A percentile compares a stretch with the other conserved stretches of the same genome.
These are phyloP conservation scores for Coemansia sp. DNA, from an alignment of 192 early-diverging fungal genomes.

Conservation along the genomic window DNA sequence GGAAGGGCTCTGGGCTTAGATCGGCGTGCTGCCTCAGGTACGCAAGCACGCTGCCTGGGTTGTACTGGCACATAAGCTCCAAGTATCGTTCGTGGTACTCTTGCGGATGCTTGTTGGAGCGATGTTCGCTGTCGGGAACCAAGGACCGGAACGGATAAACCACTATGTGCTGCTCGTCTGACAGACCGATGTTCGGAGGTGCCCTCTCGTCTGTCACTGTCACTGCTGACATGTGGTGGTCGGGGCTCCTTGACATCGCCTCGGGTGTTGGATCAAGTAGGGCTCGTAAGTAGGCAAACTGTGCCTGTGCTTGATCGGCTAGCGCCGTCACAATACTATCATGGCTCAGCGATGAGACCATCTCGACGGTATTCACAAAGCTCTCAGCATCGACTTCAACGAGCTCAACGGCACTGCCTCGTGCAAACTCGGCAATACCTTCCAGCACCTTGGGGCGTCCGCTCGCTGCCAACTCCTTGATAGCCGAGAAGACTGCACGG, in stretches of 20 bases:
- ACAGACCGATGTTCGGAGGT: conserved; percentile 43
- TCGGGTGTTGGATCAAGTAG: conserved; percentile 38
- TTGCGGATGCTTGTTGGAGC: conserved; percentile 26
- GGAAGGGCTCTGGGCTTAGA: conserved; percentile 35
- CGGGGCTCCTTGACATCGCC: conserved; percentile 10
- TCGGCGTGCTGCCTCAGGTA: conserved; percentile 39
- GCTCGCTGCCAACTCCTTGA: conserved; percentile 20
- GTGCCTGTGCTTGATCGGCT: conserved; percentile 14
- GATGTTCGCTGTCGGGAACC: conserved; percentile 20
- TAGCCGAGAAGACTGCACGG: conserved; percentile 35
- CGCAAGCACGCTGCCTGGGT: conserved; percentile 28
- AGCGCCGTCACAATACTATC: conserved; percentile 15
- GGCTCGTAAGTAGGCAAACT: conserved; percentile 40
- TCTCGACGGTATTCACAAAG: conserved; percentile 28
- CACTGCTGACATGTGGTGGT: not conserved
- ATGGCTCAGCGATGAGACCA: conserved; percentile 21
- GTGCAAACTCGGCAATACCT: conserved; percentile 17
- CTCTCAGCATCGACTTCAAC: conserved; percentile 40
- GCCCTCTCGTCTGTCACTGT: conserved; percentile 26
- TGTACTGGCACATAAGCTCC: conserved; percentile 44
- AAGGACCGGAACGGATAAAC: conserved; percentile 43
- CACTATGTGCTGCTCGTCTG: conserved; percentile 46
- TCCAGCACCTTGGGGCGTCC: conserved; percentile 9
- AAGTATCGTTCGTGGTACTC: conserved; percentile 44
- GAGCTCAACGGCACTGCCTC: conserved; percentile 12